Percentiles rank a stretch among this genome's conserved stretches.
Evolutionary conservation across 2,329 filamentous ascomycete species (phyloP).

Genomic region (Beauveria varroae): DNA sequence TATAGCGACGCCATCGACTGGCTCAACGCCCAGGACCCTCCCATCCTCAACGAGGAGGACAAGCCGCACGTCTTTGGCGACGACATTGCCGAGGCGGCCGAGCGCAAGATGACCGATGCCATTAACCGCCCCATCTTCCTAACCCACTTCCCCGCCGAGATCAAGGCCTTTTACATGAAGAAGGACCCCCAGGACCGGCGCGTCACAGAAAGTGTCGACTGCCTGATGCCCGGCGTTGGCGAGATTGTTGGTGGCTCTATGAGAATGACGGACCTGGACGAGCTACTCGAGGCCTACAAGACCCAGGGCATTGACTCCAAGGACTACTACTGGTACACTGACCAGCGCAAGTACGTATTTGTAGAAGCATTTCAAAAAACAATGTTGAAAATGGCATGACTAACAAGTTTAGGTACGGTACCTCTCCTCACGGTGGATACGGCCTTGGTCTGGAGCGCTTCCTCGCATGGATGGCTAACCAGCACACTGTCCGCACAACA

Average conservation of each 20-base stretch:
- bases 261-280: constrained; percentile 88
- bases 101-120: constrained; percentile 93
- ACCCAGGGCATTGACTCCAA: constrained; percentile 76
- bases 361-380: not conserved
- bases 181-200: constrained; percentile 70
- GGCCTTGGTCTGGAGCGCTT: constrained; percentile 83
- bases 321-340: constrained; percentile 97
- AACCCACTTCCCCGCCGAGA: constrained; percentile 93
- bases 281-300: constrained; percentile 82
- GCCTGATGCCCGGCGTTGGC: constrained; percentile 82
- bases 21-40: constrained; percentile 73
- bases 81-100: constrained; percentile 95
- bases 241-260: constrained; percentile 96
- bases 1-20: constrained; percentile 92
- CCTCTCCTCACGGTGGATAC: constrained; percentile 86
- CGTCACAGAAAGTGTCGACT: constrained; percentile 89
- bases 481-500: constrained; percentile 56
- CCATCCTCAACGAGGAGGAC: constrained; percentile 86
- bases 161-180: constrained; percentile 99
- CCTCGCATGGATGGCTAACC: constrained; percentile 57
- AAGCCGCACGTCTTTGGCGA: constrained; percentile 88
- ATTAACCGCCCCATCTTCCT: constrained; percentile 95
- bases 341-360: constrained; percentile 77
- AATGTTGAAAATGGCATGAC: not conserved
- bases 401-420: constrained; percentile 61